Conservation (phyloP, 441 rosid genomes). For the Lepidium campestre region DNA sequence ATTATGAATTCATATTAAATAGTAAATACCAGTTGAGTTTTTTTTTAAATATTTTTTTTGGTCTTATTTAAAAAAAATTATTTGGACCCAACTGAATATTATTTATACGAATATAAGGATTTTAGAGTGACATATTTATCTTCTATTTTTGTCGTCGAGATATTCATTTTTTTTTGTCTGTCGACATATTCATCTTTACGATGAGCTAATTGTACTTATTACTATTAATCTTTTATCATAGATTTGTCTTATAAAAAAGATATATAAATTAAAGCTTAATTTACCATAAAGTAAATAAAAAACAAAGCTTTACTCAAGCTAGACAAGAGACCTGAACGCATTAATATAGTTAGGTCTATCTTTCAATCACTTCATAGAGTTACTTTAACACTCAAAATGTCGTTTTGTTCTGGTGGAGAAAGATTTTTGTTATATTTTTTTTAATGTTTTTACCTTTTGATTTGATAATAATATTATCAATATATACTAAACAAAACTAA, state of each 20-base stretch:
- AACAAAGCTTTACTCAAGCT: not conserved
- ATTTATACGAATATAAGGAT: not conserved
- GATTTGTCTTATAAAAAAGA: constrained; percentile 7
- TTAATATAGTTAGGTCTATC: constrained; percentile 19
- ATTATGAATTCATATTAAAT: not conserved
- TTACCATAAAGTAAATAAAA: not conserved
- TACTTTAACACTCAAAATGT: constrained; percentile 18
- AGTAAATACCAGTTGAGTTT: too few relatives aligned
- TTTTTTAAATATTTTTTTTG: too few relatives aligned
- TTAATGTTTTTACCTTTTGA: not conserved
- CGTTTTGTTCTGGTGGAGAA: constrained; percentile 14
- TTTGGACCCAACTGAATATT: too few relatives aligned
- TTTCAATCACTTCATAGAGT: constrained; percentile 21
- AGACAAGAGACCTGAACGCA: constrained; percentile 4
- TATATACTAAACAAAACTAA: not conserved
- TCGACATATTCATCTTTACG: not conserved
- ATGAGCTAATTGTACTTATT: not conserved
- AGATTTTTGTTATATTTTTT: not conserved
- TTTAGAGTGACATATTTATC: not conserved
- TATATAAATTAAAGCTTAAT: constrained; percentile 2
- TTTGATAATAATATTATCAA: not conserved
- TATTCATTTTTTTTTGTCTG: not conserved
- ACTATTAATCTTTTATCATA: not conserved
- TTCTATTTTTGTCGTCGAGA: not conserved
- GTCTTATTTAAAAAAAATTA: too few relatives aligned